These are phyloP conservation scores for Solanum stenotomum DNA, from an alignment of 257 asterid species.

Conservation along the genomic window DNA sequence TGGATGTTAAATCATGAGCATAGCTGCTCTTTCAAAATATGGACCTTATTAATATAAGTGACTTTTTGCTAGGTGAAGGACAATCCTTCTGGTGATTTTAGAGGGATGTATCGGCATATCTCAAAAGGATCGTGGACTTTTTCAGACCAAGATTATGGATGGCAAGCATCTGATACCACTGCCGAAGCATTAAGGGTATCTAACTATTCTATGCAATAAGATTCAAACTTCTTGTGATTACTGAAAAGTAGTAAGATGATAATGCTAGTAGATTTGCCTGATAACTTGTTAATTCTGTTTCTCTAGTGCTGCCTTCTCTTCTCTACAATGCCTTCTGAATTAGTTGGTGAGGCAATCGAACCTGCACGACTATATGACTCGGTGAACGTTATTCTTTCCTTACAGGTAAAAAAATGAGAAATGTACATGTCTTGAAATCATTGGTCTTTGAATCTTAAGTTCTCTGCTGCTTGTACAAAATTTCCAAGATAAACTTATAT, in stretches of 20 bases:
- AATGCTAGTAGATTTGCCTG: neutral
- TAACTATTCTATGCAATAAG: neutral
- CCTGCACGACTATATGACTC: conserved; percentile 56
- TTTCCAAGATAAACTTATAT: neutral
- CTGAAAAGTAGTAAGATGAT: neutral
- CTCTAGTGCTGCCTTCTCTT: conserved; percentile 68
- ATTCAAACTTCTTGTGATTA: neutral
- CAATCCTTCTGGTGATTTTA: conserved; percentile 73
- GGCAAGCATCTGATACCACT: conserved; percentile 92
- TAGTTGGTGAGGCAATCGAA: conserved; percentile 61
- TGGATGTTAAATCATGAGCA: neutral
- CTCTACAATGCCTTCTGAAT: conserved; percentile 66
- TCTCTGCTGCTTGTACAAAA: neutral
- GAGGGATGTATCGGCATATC: conserved; percentile 65
- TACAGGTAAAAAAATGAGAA: conserved; percentile 40
- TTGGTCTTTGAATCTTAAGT: neutral
- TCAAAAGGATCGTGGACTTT: conserved; percentile 94
- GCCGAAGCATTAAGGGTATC: conserved; percentile 82
- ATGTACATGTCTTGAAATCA: neutral
- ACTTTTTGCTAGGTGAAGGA: conserved; percentile 48
- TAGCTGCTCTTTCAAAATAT: neutral
- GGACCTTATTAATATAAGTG: neutral
- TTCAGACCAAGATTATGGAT: conserved; percentile 92
- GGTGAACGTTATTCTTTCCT: conserved; percentile 55
- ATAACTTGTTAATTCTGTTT: neutral